Conservation (phyloP, 1,284 basidiomycete species). For the Kalmanozyma brasiliensis region DNA sequence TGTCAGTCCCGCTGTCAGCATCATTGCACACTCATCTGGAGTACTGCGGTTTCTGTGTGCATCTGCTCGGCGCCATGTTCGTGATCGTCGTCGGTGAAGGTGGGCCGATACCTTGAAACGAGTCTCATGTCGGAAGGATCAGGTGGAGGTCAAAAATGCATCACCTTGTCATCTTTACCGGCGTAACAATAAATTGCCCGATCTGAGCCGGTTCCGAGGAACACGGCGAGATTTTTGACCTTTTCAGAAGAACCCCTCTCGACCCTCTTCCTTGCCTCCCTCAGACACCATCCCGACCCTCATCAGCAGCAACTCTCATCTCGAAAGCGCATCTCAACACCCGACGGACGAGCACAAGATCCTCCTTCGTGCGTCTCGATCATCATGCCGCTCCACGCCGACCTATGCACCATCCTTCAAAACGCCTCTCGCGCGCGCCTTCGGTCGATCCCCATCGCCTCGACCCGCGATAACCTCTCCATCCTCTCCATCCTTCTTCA, state of each 20-base stretch:
- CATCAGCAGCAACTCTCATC: background rate
- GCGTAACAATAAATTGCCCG: background rate
- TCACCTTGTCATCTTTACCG: background rate
- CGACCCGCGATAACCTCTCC: slow-evolving; percentile 83
- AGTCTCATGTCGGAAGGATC: too few species aligned
- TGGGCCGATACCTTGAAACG: too few species aligned
- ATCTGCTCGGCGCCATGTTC: too few species aligned
- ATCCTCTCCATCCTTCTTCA: slow-evolving; percentile 86
- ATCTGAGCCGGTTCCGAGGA: slow-evolving; percentile 33
- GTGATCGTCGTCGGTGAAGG: too few species aligned
- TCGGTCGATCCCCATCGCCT: slow-evolving; percentile 77
- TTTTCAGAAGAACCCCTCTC: slow-evolving; percentile 22
- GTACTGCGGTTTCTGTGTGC: too few species aligned
- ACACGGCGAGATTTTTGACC: slow-evolving; percentile 25
- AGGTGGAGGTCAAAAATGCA: background rate
- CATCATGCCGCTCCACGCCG: slow-evolving; percentile 72
- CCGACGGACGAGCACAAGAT: too few species aligned
- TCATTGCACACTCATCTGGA: too few species aligned
- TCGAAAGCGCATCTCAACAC: background rate
- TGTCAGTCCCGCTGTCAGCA: too few species aligned
- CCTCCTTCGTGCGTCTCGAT: too few species aligned
- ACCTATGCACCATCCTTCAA: slow-evolving; percentile 84
- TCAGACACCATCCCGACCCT: background rate
- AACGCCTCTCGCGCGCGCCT: slow-evolving; percentile 87
- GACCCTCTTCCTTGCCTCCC: background rate